These are phyloP conservation scores for Syzygium syzygioides DNA, from an alignment of 441 rosid genomes.

Conservation along the genomic window DNA sequence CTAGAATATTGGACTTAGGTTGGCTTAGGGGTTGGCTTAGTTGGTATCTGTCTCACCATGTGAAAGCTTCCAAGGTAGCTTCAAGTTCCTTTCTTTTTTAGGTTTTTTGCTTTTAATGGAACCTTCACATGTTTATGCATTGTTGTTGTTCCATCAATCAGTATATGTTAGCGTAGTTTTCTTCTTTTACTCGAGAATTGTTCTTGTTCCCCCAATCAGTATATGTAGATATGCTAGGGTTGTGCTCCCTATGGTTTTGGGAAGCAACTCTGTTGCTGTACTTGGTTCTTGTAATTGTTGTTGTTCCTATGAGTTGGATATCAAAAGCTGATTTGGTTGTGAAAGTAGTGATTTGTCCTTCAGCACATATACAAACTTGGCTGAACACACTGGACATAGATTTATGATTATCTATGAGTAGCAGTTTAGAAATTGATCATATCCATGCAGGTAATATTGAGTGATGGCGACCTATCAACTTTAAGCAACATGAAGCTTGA, in stretches of 20 bases:
- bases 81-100: neutral
- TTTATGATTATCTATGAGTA: neutral
- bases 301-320: neutral
- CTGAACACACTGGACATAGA: neutral
- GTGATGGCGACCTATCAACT: slow-evolving; percentile 72
- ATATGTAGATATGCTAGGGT: neutral
- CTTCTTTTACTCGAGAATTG: neutral
- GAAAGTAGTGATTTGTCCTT: neutral
- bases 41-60: slow-evolving; percentile 67
- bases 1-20: slow-evolving; percentile 25
- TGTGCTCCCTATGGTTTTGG: neutral
- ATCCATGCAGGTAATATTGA: slow-evolving; percentile 45
- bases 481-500: slow-evolving; percentile 73
- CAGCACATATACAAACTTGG: neutral
- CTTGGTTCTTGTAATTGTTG: neutral
- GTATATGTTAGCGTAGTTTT: neutral
- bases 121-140: neutral
- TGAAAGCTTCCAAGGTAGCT: slow-evolving; percentile 61
- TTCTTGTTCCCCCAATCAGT: neutral
- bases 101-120: neutral
- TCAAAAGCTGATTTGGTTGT: neutral
- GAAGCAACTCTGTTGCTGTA: neutral
- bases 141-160: neutral
- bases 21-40: slow-evolving; percentile 86
- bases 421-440: neutral